phyloP scores from a whole-genome alignment of 1,284 basidiomycete genomes.

The Phenoliferia sp. region DNA sequence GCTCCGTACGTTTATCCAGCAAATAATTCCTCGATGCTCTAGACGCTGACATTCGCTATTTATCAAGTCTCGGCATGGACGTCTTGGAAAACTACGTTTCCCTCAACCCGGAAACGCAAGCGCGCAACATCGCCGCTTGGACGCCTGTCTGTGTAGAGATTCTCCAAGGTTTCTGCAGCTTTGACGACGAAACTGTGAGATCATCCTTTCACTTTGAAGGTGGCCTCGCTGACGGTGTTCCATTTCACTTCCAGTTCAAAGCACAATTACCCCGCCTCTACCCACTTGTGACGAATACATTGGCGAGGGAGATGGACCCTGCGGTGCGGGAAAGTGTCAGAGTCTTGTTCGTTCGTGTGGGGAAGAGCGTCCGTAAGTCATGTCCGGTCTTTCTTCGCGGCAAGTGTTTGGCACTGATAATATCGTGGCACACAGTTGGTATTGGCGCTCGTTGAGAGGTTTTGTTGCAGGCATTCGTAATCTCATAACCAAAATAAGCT shows the following conservation, averaged over 20 bases:
- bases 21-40: slow-evolving; percentile 10
- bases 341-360: slow-evolving; percentile 58
- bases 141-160: slow-evolving; percentile 95
- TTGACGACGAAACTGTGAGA: slow-evolving; percentile 82
- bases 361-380: background rate
- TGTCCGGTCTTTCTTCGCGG: no score
- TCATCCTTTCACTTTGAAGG: background rate
- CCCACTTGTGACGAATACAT: slow-evolving; percentile 72
- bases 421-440: no score
- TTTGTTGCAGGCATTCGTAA: no score
- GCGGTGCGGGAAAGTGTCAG: slow-evolving; percentile 74
- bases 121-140: slow-evolving; percentile 95
- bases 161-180: slow-evolving; percentile 78
- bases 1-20: slow-evolving; percentile 66
- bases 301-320: slow-evolving; percentile 69
- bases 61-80: slow-evolving; percentile 76
- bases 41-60: background rate
- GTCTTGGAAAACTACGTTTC: slow-evolving; percentile 88
- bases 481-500: no score
- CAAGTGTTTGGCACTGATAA: no score
- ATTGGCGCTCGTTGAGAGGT: no score
- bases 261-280: slow-evolving; percentile 77
- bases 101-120: slow-evolving; percentile 83
- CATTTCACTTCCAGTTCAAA: slow-evolving; percentile 57
- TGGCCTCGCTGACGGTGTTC: background rate